These are phyloP conservation scores for Trifolium fragiferum DNA, from an alignment of 306 rosid genomes.

Conservation along the genomic window DNA sequence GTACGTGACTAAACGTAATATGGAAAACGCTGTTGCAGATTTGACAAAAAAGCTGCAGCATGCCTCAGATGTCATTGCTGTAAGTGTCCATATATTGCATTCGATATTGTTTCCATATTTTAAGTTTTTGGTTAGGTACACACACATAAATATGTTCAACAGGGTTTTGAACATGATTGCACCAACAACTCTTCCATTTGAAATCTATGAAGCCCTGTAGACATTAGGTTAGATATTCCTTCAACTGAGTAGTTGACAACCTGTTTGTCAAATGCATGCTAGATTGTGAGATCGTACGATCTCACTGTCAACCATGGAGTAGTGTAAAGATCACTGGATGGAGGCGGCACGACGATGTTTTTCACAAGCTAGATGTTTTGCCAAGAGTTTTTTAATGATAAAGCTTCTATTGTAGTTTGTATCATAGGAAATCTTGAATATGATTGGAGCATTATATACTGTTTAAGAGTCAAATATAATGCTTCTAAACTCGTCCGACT, in stretches of 20 bases:
- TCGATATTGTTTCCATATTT: slow-evolving; percentile 12
- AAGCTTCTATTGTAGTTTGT: too few species aligned
- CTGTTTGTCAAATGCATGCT: too few species aligned
- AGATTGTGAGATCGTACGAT: too few species aligned
- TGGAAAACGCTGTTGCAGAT: slow-evolving; percentile 87
- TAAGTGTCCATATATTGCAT: slow-evolving; percentile 52
- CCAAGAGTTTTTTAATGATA: too few species aligned
- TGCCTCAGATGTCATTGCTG: slow-evolving; percentile 85
- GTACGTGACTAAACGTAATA: slow-evolving; percentile 89
- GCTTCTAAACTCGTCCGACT: too few species aligned
- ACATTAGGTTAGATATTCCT: slow-evolving; percentile 11
- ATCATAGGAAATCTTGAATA: too few species aligned
- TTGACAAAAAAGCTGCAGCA: slow-evolving; percentile 83
- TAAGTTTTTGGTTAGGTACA: slow-evolving; percentile 13
- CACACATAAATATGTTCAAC: slow-evolving; percentile 8
- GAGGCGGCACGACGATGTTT: too few species aligned
- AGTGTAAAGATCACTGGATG: too few species aligned
- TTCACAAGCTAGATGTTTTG: too few species aligned
- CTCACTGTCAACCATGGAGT: too few species aligned
- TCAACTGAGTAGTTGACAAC: background rate
- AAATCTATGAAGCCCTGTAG: background rate
- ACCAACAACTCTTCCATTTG: slow-evolving; percentile 10
- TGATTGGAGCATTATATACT: too few species aligned
- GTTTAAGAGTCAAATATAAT: too few species aligned
- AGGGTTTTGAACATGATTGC: slow-evolving; percentile 5